Evolutionary conservation across 176 grass and related monocot genomes (phyloP), one percentile per base, ranked within the genome.

Genomic region (Juncus inflexus): DNA sequence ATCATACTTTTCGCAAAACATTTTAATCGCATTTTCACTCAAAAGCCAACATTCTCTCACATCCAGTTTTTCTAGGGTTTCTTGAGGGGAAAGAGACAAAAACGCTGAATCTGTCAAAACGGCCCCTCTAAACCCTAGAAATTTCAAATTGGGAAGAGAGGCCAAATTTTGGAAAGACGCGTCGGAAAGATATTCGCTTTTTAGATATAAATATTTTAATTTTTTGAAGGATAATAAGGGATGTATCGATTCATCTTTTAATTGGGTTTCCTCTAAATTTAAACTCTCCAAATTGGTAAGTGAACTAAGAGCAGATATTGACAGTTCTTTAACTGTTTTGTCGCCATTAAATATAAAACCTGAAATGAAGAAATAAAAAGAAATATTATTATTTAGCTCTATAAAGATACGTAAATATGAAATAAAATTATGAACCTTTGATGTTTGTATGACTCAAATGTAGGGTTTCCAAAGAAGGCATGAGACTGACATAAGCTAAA

Each of bases 1-100:
- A 69, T 84, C 87, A 49, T 97, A 70, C 42, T 9, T 42, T 66
- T 61, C 76, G 79, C 75, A 73, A 73, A 97, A 91, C 70, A 40
- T 55, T 70, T 72, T 66, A 67, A 91, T 49, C 42, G 63, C 75
- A 63, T 84, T 73, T 55, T 61, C 55, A 15, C 79, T 80, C 80
- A 89, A 82, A 64, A 91, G 79, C 94, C 94, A 97, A 50, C 82
- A 97, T 61, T 78, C 83, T 4, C 80, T 81, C 70, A 97, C 77
- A 89, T 91, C 85, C 65, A 97, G 64, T 13, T 83, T 52, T 60
- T 59, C 12, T 36, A 97, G 82, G 19, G 52, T 74, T 12, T 61
- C 7, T 50, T 80, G 84, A 66, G 84, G 88, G 15, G 74, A 63
- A 77, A 73, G 91, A 58, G 77, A 45, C n/a, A 84, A 58, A 74